Evolutionary conservation across 2,329 filamentous ascomycete species (phyloP).

Genomic region (Sclerotinia subarctica): DNA sequence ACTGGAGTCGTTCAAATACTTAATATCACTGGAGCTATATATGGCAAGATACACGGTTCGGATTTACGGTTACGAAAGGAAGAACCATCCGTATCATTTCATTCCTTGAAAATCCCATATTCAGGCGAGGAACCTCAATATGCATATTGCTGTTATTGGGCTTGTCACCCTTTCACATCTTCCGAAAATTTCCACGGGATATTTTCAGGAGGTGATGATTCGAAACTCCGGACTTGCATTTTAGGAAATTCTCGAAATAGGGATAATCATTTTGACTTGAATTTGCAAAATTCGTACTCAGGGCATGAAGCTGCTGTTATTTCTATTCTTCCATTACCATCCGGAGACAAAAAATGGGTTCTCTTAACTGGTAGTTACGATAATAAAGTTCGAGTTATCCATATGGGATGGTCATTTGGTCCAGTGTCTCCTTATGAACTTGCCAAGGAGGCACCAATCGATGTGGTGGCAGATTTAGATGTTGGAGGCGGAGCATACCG

Average conservation of each 20-base stretch:
- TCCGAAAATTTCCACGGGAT: conserved; percentile 1
- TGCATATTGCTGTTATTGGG: conserved; percentile 20
- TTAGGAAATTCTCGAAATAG: background rate
- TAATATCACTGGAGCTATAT: conserved; percentile 13
- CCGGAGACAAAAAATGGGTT: conserved; percentile 47
- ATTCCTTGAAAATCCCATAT: conserved; percentile 19
- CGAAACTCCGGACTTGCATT: conserved; percentile 25
- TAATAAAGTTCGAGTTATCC: conserved; percentile 70
- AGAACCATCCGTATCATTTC: conserved; percentile 15
- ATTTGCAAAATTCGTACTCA: conserved; percentile 39
- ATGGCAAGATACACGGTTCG: background rate
- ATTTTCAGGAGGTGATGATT: conserved; percentile 65
- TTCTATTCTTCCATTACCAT: conserved; percentile 69
- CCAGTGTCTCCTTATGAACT: background rate
- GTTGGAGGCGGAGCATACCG: conserved; percentile 88
- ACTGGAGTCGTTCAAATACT: conserved; percentile 20
- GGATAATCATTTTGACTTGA: background rate
- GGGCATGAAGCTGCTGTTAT: conserved; percentile 83
- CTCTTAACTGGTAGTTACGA: conserved; percentile 90
- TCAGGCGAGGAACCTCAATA: conserved; percentile 19
- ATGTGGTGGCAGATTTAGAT: conserved; percentile 40
- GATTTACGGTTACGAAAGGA: conserved; percentile 3
- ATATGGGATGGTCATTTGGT: conserved; percentile 37
- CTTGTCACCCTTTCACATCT: conserved; percentile 1
- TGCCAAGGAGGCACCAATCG: conserved; percentile 41